Evolutionary conservation across 768 basidiomycete species (phyloP), one percentile per base, ranked within the genome.

Genomic region (Kwoniella europaea): DNA sequence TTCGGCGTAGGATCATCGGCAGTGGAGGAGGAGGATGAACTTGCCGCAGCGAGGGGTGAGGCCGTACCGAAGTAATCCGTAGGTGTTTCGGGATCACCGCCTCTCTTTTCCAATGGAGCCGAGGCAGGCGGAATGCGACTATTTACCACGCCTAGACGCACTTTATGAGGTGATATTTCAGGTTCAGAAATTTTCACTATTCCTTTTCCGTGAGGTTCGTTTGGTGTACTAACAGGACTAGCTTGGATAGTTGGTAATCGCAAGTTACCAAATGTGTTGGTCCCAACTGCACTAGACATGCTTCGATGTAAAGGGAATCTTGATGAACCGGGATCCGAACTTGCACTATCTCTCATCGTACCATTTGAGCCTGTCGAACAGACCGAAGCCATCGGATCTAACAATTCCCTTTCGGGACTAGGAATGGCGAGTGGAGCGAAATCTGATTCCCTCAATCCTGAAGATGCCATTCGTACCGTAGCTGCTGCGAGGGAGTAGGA

Each of bases 361-460:
- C 63, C n/a, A 6, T 35, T 56, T 22, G 74, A 63, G 4, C 20
- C 52, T 2, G 63, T 18, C 12, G 71, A 65, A 24, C 69, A 43
- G 50, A 73, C 63, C 2, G 71, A 65, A 4, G 74, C 63, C 89
- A 97, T 90, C 0, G 94, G 94, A 83, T 97, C 94, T 10, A 90
- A 90, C 27, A 96, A 87, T 79, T 97, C 94, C 75, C 91, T 90
- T 79, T 98, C 94, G 0, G 94, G 94, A 12, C 91, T 92, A 2
- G 94, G 94, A 0, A 95, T 86, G 0, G 92, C 90, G 27, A 98
- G 86, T 0, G 94, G 94, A 0, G 92, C 90, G 65, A 98, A 89
- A 75, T 92, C 89, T 10, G 69, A 61, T 9, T 76, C 62, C 7
- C 65, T 58, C 5, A 81, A 66, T 4, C 61, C 52, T 5, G 74